phyloP scores from a whole-genome alignment of 2,329 filamentous ascomycete species.

The Aspergillus felis region DNA sequence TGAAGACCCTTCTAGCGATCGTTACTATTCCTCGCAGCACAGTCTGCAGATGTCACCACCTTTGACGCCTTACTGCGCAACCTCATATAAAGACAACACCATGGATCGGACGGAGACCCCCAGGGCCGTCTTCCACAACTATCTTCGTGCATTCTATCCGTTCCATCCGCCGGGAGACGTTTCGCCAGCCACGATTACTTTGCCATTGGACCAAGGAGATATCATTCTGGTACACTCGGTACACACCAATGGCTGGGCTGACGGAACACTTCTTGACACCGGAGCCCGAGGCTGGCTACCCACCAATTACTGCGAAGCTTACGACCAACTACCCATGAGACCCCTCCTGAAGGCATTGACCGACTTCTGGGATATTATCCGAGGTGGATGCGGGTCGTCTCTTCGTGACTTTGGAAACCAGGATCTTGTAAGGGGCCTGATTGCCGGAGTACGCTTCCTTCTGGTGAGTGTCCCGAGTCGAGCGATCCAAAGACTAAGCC shows the following conservation, averaged over 20 bases:
- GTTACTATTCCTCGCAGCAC: conserved; percentile 23
- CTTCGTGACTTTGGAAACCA: conserved; percentile 80
- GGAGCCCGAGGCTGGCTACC: conserved; percentile 92
- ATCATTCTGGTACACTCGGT: conserved; percentile 93
- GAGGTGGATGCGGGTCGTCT: conserved; percentile 71
- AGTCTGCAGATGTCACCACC: conserved; percentile 68
- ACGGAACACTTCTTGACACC: conserved; percentile 82
- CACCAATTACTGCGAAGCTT: conserved; percentile 96
- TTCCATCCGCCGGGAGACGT: conserved; percentile 77
- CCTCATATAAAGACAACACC: conserved; percentile 55
- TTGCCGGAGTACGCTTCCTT: conserved; percentile 86
- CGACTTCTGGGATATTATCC: conserved; percentile 87
- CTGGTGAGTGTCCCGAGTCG: conserved; percentile 58
- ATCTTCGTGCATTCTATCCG: conserved; percentile 87
- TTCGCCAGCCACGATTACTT: conserved; percentile 79
- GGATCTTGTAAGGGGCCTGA: conserved; percentile 90
- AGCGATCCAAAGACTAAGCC: not conserved
- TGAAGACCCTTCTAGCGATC: conserved; percentile 16
- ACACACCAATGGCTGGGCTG: conserved; percentile 97
- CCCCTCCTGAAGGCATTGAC: conserved; percentile 80
- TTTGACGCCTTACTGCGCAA: conserved; percentile 58
- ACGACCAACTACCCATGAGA: conserved; percentile 82
- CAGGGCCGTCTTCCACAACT: conserved; percentile 81
- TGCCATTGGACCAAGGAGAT: conserved; percentile 85
- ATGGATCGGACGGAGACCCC: conserved; percentile 41